Percentiles rank a stretch among this genome's conserved stretches.
Evolutionary conservation across 176 grass and related monocot genomes (phyloP).

Genomic region (Phoenix roebelenii): DNA sequence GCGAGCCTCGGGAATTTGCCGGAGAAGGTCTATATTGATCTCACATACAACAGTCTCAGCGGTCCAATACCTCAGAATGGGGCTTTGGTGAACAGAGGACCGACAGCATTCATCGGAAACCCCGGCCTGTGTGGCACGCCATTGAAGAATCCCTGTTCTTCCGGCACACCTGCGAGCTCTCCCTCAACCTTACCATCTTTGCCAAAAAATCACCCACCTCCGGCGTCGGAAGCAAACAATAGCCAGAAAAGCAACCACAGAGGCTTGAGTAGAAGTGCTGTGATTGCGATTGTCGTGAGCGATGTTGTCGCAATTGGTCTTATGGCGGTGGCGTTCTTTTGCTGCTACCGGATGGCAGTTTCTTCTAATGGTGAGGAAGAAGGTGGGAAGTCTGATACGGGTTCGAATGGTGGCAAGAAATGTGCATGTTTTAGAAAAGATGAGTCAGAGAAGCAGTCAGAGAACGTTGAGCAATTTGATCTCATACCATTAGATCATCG

Average conservation of each 20-base stretch:
- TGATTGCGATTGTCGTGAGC: not conserved
- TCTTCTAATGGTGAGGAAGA: not conserved
- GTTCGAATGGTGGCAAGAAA: constrained; percentile 30
- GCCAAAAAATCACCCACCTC: not conserved
- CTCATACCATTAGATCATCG: constrained; percentile 61
- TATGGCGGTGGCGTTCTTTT: constrained; percentile 9
- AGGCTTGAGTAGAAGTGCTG: not conserved
- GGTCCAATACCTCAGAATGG: constrained; percentile 9
- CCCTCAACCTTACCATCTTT: not conserved
- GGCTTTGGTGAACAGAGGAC: constrained; percentile 12
- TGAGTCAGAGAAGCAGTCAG: constrained; percentile 31
- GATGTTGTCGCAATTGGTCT: constrained; percentile 7
- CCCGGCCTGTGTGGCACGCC: constrained; percentile 10
- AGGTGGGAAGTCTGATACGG: constrained; percentile 11
- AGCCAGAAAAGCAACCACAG: not conserved
- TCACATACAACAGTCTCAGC: constrained; percentile 13
- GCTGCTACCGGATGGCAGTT: constrained; percentile 2
- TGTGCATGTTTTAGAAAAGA: constrained; percentile 65
- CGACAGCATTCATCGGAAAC: constrained; percentile 14
- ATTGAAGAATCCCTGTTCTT: constrained; percentile 15
- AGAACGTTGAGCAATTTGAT: constrained; percentile 45
- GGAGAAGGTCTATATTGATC: constrained; percentile 11
- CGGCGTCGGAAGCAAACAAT: not conserved
- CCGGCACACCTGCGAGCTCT: not conserved
- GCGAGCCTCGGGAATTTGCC: constrained; percentile 5